Evolutionary conservation across 768 basidiomycete genomes (phyloP), one percentile per base, ranked within the genome.

Genomic region (Kwoniella newhampshirensis): DNA sequence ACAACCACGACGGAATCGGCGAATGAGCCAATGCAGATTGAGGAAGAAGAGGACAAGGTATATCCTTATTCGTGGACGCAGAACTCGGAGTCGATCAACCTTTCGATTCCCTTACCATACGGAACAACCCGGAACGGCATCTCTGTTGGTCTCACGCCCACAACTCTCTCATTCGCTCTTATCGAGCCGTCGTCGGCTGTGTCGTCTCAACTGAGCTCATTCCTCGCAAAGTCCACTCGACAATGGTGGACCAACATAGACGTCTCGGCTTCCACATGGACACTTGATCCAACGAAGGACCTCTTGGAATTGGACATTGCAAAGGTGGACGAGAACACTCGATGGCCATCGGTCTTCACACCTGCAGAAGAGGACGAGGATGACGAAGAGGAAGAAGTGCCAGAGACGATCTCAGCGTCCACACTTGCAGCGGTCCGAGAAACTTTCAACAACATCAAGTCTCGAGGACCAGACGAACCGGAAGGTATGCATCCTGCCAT

Each of bases 1-100:
- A 36, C 39, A 21, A 25, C 20, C 32, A 46, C 21, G 15, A 25
- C 32, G 21, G 46, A 52, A 36, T 1, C 17, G 17, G 28, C 11
- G 4, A 37, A 51, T 7, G 21, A 44, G 26, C 37, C 27, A 21
- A 41, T 53, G 32, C 51, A 46, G 11, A 40, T 27, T 1, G 42
- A 40, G n/a, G 25, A 30, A 11, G 50, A 44, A 23, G 36, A 30
- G 7, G 53, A 52, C 0, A 61, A 81, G 62, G 88, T 87, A 2
- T 83, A 84, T 25, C 87, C 91, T 0, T 97, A 92, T 76, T 89
- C 90, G 1, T 99, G 94, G 94, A 89, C 85, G 0, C 94, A 99
- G 70, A 85, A 87, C 3, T 74, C 83, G 0, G 90, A 92, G 71
- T 84, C 88, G 0, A 79, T 98, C 47, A 91, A 89, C 0, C 76